Evolutionary conservation across 2,329 filamentous ascomycete species (phyloP).

Genomic region (Aspergillus puulaauensis): DNA sequence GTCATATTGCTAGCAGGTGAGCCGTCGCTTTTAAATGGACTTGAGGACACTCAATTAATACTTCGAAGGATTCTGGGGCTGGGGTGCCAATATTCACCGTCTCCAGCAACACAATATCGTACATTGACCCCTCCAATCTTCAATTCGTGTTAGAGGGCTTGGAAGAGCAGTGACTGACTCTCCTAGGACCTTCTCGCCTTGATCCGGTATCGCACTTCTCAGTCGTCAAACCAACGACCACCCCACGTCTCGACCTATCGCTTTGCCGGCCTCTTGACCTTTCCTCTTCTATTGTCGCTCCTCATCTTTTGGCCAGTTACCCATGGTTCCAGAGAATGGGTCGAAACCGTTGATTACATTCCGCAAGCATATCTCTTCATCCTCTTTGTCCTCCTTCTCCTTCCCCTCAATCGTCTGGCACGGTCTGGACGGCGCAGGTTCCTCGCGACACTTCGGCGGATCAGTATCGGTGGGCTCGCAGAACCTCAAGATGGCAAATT

Average conservation of each 20-base stretch:
- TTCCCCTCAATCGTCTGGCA: slow-evolving; percentile 69
- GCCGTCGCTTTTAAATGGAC: background rate
- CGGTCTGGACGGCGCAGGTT: slow-evolving; percentile 73
- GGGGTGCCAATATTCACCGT: slow-evolving; percentile 89
- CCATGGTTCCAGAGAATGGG: slow-evolving; percentile 65
- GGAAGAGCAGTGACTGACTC: slow-evolving; percentile 16
- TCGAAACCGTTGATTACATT: slow-evolving; percentile 78
- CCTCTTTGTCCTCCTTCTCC: slow-evolving; percentile 68
- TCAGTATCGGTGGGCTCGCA: slow-evolving; percentile 82
- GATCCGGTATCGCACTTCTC: slow-evolving; percentile 79
- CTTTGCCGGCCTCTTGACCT: slow-evolving; percentile 73
- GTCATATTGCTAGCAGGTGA: slow-evolving; percentile 81
- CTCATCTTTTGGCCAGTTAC: slow-evolving; percentile 82
- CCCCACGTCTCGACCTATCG: slow-evolving; percentile 85
- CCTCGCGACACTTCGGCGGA: slow-evolving; percentile 71
- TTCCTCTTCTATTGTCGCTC: slow-evolving; percentile 69
- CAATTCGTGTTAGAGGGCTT: background rate
- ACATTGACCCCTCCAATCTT: slow-evolving; percentile 26
- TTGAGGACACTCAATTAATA: slow-evolving; percentile 9
- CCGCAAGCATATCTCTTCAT: slow-evolving; percentile 79
- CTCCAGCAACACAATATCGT: slow-evolving; percentile 75
- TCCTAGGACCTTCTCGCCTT: slow-evolving; percentile 73
- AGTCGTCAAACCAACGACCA: slow-evolving; percentile 66
- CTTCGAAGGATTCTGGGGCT: slow-evolving; percentile 78
- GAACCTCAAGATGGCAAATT: slow-evolving; percentile 88